Evolutionary conservation across 73 alveolate genomes (phyloP).

Genomic region (Diophrys appendiculata): DNA sequence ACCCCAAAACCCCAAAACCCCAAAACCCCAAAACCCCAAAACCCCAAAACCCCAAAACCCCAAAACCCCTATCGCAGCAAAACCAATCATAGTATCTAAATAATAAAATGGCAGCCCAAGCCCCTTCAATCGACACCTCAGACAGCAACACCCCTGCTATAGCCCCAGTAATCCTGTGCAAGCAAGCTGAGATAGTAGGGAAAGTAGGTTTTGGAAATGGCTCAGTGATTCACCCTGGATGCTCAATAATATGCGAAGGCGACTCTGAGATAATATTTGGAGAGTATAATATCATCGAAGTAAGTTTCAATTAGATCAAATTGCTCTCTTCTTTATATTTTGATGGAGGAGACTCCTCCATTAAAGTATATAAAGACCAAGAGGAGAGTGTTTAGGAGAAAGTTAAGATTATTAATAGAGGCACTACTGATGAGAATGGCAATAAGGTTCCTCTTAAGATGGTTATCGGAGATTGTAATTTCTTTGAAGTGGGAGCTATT

Average conservation of each 20-base stretch:
- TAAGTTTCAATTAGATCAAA: neutral
- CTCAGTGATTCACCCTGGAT: constrained; percentile 81
- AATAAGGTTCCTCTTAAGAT: constrained; percentile 48
- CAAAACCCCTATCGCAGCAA: too few species aligned
- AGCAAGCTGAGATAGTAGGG: constrained; percentile 61
- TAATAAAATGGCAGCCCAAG: too few species aligned
- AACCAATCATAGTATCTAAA: too few species aligned
- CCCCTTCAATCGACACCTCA: too few species aligned
- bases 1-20: too few species aligned
- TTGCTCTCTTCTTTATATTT: too few species aligned
- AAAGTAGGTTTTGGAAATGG: constrained; percentile 76
- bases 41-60: too few species aligned
- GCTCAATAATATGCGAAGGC: constrained; percentile 76
- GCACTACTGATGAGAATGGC: constrained; percentile 70
- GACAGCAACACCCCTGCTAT: too few species aligned
- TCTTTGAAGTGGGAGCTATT: constrained; percentile 75
- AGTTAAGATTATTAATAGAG: constrained; percentile 74
- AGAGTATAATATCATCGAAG: constrained; percentile 82
- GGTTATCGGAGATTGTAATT: constrained; percentile 77
- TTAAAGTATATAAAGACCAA: too few species aligned
- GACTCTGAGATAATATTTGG: constrained; percentile 73
- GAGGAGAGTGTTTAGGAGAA: too few species aligned
- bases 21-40: too few species aligned
- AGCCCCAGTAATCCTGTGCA: neutral
- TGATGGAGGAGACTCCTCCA: too few species aligned